These are phyloP conservation scores for Fusarium sp. DNA, from an alignment of 2,329 filamentous ascomycete species.

Conservation along the genomic window DNA sequence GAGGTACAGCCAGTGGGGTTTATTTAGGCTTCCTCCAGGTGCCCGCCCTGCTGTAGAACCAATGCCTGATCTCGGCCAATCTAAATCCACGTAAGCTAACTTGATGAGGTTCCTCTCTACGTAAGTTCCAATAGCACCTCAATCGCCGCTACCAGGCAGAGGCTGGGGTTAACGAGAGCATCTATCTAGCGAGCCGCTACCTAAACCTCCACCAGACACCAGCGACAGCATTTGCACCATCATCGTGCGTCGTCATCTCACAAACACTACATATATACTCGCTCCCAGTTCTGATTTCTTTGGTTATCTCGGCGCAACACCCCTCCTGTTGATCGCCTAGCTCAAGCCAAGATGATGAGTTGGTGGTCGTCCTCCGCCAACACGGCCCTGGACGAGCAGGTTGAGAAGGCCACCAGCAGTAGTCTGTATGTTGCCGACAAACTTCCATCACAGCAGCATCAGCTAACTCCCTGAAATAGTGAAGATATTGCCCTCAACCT, in stretches of 20 bases:
- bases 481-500: conserved; percentile 98
- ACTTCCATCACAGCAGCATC: conserved; percentile 29
- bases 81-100: conserved; percentile 36
- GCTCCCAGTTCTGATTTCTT: background rate
- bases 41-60: conserved; percentile 36
- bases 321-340: conserved; percentile 16
- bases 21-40: conserved; percentile 23
- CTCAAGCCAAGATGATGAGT: conserved; percentile 75
- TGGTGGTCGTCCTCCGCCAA: conserved; percentile 96
- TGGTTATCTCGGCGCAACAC: background rate
- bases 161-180: conserved; percentile 44
- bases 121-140: conserved; percentile 37
- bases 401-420: conserved; percentile 93
- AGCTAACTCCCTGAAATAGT: conserved; percentile 59
- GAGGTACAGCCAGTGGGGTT: conserved; percentile 14
- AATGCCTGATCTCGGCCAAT: conserved; percentile 27
- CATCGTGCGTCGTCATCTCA: conserved; percentile 6
- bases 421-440: conserved; percentile 75
- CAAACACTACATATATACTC: background rate
- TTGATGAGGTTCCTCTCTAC: conserved; percentile 37
- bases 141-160: conserved; percentile 39
- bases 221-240: conserved; percentile 20
- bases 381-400: conserved; percentile 94
- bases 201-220: conserved; percentile 41
- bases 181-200: conserved; percentile 22